Evolutionary conservation across 83 land plant genomes (phyloP).

Genomic region (Isoetes engelmannii): DNA sequence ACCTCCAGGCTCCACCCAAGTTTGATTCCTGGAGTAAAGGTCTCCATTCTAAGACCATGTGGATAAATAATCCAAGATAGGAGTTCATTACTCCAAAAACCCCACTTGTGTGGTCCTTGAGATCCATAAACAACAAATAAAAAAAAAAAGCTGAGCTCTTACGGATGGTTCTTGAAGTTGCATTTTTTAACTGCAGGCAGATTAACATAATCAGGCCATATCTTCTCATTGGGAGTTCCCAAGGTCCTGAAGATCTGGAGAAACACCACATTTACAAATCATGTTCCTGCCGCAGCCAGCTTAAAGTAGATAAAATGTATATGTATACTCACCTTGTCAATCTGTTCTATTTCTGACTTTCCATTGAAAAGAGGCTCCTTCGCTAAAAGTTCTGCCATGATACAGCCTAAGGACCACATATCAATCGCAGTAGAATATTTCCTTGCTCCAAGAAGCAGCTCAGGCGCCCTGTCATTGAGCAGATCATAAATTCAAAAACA

Average conservation of each 20-base stretch:
- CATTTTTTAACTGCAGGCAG: slow-evolving; percentile 62
- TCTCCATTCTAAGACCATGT: too few species aligned
- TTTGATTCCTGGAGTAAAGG: too few species aligned
- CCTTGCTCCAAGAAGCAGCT: slow-evolving; percentile 73
- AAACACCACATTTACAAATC: too few species aligned
- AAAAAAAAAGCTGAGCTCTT: too few species aligned
- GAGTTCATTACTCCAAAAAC: too few species aligned
- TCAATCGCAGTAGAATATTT: slow-evolving; percentile 89
- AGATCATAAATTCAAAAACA: not conserved
- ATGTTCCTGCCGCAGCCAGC: too few species aligned
- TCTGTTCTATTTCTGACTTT: slow-evolving; percentile 69
- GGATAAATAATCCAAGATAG: too few species aligned
- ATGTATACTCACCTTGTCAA: slow-evolving; percentile 71
- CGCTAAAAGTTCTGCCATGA: slow-evolving; percentile 88
- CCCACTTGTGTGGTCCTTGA: too few species aligned
- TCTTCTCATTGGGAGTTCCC: slow-evolving; percentile 85
- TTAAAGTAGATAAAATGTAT: not conserved
- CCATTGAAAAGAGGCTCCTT: slow-evolving; percentile 82
- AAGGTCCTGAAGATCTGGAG: slow-evolving; percentile 75
- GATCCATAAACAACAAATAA: too few species aligned
- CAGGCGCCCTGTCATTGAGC: slow-evolving; percentile 60
- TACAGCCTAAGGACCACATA: slow-evolving; percentile 99
- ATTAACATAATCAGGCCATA: slow-evolving; percentile 80
- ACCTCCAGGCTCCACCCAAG: too few species aligned
- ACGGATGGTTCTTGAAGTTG: slow-evolving; percentile 73